Base-by-base conservation (phyloP, 371 early-diverging fungal species). In the Gilbertella persicaria region DNA sequence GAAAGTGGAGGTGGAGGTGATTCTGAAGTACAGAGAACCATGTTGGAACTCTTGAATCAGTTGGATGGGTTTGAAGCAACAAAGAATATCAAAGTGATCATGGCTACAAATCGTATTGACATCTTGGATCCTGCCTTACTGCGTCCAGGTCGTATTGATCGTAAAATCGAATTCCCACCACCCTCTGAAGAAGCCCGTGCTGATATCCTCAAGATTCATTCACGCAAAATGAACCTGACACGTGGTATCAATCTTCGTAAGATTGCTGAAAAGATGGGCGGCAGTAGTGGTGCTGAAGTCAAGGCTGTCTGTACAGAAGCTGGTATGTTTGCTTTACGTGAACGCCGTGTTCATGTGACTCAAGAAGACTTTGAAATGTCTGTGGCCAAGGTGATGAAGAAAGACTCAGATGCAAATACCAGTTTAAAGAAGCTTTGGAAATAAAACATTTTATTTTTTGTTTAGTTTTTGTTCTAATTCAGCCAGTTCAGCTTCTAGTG, bases 301-400 rank as follows among this genome's bases (percentile, higher is more conserved):
- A 74, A 87, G 80, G 97, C 95, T 55, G 99, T 99, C 16, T 99
- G 99, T 78, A 99, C 99, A 25, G 99, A 99, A 78, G 99, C 99
- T 3, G 99, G 99, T 63, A 99, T 99, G 99, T 99, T 96, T 73
- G 99, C 99, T n/a, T 78, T 99, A 45, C 86, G 99, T 53, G 99
- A 99, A 75, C 91, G 99, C 45, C 85, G 97, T 58, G 98, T 99
- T 53, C 99, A 99, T 62, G 99, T 99, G 23, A 99, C 97, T 10
- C 99, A 99, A 67, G 99, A 99, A 76, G 99, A 99, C 78, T 99
- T 99, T 79, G 99, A 99, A 73, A 96, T 99, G 99, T 99, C 99
- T 5, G 99, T 99, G 16, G 92, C 98, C 53, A 99, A 99, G 92
- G 97, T 99, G 40, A 90, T 97, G 92, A 97, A 97, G 95, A 96